Base-by-base conservation (phyloP, 768 basidiomycete species). In the Ramaria rubella region DNA sequence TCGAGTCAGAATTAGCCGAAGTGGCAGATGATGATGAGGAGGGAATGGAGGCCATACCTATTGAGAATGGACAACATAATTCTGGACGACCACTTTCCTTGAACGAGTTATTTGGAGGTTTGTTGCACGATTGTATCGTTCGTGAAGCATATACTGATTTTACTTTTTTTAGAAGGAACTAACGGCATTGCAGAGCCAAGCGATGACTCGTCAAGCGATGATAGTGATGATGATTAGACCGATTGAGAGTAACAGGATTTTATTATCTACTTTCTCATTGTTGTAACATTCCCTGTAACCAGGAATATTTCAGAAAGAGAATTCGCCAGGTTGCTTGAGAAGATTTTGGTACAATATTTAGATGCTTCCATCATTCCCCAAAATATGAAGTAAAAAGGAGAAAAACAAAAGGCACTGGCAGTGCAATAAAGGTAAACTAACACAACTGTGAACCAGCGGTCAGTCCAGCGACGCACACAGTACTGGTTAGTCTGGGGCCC, bases 1-100 rank as follows among this genome's bases (percentile, higher is more conserved):
- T 77, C 55, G 72, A 76, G 23, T 65, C 72, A 43, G 66, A 77
- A 66, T 64, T 63, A 15, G 73, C 67, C 29, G 65, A 67, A 24
- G 70, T 65, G 27, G 57, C 65, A 2, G 55, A 34, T 15, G 61
- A 58, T 33, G 60, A 46, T 12, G 61, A 58, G 23, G 62, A 63
- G 59, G 57, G 51, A 49, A 49, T 38, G 48, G 54, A 48, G 49
- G 48, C 33, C 29, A 54, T 46, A 15, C 44, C 26, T 17, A 33
- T 56, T 15, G 42, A 46, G 44, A 49, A 26, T 27, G 9, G 38
- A 12, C 52, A 44, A 24, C 52, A 26, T 24, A 48, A 48, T 24
- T 42, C 27, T 42, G 52, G 52, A 15, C 23, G 55, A 56, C 55
- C 44, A 19, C 36, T 45, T 2, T 36, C 43, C 36, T 46, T 56